A percentile compares a stretch with the other conserved stretches of the same genome.
Conservation (phyloP, 2,329 filamentous ascomycete species). For the Trichoderma citrinoviride region DNA sequence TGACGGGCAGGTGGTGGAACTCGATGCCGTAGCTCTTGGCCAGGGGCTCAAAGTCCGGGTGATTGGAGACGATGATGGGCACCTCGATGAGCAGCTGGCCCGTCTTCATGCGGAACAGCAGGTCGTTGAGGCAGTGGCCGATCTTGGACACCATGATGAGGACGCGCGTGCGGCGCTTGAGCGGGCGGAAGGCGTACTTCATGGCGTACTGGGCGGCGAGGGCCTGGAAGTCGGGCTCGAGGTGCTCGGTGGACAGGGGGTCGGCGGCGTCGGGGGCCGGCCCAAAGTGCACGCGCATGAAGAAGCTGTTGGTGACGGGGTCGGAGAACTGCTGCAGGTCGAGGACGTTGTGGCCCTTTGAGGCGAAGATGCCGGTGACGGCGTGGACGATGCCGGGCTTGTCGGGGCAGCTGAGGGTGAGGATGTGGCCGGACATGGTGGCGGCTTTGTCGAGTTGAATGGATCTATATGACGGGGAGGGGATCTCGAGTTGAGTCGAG, state of each 20-base stretch:
- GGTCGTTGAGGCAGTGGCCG: slow-evolving; percentile 79
- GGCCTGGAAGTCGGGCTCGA: slow-evolving; percentile 55
- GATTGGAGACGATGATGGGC: slow-evolving; percentile 75
- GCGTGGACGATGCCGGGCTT: slow-evolving; percentile 82
- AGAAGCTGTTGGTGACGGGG: slow-evolving; percentile 70
- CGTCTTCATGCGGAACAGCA: slow-evolving; percentile 75
- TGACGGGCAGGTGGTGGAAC: slow-evolving; percentile 79
- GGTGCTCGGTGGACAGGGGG: slow-evolving; percentile 44
- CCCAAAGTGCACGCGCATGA: slow-evolving; percentile 84
- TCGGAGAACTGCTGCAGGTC: slow-evolving; percentile 85
- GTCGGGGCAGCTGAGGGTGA: slow-evolving; percentile 81
- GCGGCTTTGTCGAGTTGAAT: not conserved
- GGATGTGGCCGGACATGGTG: slow-evolving; percentile 55
- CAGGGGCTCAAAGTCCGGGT: slow-evolving; percentile 67
- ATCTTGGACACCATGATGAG: slow-evolving; percentile 91
- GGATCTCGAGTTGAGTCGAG: slow-evolving; percentile 20
- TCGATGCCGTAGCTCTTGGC: slow-evolving; percentile 72
- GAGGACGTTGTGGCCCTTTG: slow-evolving; percentile 74
- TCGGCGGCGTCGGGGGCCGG: slow-evolving; percentile 46
- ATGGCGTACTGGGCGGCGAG: slow-evolving; percentile 63
- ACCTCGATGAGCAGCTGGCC: slow-evolving; percentile 69
- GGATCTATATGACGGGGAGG: not conserved
- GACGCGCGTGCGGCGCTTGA: slow-evolving; percentile 68
- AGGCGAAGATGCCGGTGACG: slow-evolving; percentile 73
- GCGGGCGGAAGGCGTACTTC: slow-evolving; percentile 68